A percentile compares a stretch with the other conserved stretches of the same genome.
These are phyloP conservation scores for Lasiodiplodia theobromae DNA, from an alignment of 2,329 filamentous ascomycete species.

Conservation along the genomic window DNA sequence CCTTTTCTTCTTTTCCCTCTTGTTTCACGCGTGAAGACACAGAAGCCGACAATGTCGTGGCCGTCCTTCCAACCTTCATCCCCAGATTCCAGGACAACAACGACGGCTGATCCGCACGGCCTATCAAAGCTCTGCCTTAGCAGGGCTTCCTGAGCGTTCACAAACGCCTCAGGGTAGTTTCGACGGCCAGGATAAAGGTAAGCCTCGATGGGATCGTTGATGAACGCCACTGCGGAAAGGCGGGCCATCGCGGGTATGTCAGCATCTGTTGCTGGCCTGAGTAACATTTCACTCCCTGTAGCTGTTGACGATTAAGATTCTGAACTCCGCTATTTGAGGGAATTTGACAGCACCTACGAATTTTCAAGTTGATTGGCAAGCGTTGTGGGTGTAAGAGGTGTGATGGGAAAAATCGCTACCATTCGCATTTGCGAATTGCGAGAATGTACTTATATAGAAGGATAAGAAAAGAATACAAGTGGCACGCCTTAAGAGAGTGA, in stretches of 20 bases:
- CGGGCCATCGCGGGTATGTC: background rate
- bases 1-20: too few relatives aligned
- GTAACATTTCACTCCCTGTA: background rate
- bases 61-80: background rate
- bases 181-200: slow-evolving; percentile 1
- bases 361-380: background rate
- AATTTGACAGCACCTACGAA: background rate
- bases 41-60: slow-evolving; percentile 9
- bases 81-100: background rate
- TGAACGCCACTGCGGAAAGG: background rate
- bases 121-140: background rate
- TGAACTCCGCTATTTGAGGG: background rate
- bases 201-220: background rate
- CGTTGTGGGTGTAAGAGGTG: too few relatives aligned
- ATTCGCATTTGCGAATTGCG: too few relatives aligned
- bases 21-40: background rate
- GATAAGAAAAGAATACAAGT: too few relatives aligned
- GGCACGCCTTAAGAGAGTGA: background rate
- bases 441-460: too few relatives aligned
- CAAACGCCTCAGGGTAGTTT: background rate
- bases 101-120: background rate
- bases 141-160: background rate
- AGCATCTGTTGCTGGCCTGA: background rate
- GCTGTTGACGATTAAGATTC: background rate
- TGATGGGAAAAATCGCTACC: too few relatives aligned